phyloP scores from a whole-genome alignment of 2,329 filamentous ascomycete genomes.

The Didymella keratinophila region DNA sequence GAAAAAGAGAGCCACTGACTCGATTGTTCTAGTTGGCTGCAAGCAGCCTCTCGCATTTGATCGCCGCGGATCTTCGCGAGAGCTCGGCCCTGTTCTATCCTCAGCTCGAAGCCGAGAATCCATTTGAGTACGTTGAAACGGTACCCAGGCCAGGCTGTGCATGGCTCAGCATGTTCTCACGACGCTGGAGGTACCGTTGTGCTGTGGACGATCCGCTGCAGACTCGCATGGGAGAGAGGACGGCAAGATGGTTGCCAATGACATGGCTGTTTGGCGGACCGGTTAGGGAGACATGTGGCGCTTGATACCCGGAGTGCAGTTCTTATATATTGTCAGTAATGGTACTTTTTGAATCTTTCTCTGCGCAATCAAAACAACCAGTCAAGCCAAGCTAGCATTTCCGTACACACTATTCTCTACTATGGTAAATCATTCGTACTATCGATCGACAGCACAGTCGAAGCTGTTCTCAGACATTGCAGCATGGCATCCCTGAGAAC shows the following conservation, averaged over 20 bases:
- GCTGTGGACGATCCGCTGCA: slow-evolving; percentile 2
- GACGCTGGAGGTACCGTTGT: neutral
- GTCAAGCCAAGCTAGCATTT: too few species aligned
- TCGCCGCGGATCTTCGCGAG: slow-evolving; percentile 19
- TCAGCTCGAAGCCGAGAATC: neutral
- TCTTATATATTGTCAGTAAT: neutral
- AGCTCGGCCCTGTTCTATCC: slow-evolving; percentile 23
- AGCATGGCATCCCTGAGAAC: too few species aligned
- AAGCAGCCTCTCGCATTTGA: slow-evolving; percentile 18
- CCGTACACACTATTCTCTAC: too few species aligned
- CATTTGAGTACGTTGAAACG: too few species aligned
- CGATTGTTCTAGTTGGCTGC: slow-evolving; percentile 40
- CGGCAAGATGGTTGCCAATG: slow-evolving; percentile 15
- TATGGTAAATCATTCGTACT: too few species aligned
- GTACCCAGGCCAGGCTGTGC: neutral
- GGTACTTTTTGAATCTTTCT: neutral
- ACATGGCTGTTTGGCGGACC: slow-evolving; percentile 20
- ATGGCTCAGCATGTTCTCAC: slow-evolving; percentile 1
- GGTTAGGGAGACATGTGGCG: neutral
- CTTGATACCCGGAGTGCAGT: neutral
- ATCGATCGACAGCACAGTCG: neutral
- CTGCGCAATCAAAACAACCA: too few species aligned
- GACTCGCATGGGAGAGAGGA: slow-evolving; percentile 9
- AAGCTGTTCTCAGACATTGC: neutral
- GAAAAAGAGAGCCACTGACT: slow-evolving; percentile 28